phyloP scores from a whole-genome alignment of 2,329 filamentous ascomycete genomes.

The Sphaerostilbella broomeana region DNA sequence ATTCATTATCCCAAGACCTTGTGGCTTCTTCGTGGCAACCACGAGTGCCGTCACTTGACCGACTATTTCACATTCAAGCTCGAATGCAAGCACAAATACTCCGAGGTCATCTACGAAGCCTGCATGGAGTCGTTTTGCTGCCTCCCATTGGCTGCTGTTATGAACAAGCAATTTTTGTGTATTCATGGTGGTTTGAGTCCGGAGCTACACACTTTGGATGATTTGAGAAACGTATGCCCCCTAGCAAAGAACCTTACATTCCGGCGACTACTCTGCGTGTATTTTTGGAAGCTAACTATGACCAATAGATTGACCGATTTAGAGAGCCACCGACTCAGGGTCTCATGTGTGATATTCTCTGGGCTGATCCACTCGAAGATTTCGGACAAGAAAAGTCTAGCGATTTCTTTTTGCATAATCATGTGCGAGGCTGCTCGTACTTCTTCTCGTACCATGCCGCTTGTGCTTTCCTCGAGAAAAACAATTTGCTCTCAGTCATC shows the following conservation, averaged over 20 bases:
- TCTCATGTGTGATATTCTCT: conserved; percentile 98
- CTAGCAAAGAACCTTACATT: not conserved
- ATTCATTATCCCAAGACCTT: conserved; percentile 98
- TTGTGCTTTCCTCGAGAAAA: conserved; percentile 97
- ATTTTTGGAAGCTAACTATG: conserved; percentile 13
- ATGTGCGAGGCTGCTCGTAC: conserved; percentile 96
- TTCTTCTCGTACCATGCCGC: conserved; percentile 98
- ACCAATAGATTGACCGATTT: conserved; percentile 82
- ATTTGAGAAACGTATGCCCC: conserved; percentile 70
- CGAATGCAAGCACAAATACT: conserved; percentile 99
- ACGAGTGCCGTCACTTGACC: conserved; percentile 97
- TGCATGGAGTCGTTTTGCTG: conserved; percentile 98
- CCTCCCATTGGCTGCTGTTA: conserved; percentile 86
- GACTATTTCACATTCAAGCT: conserved; percentile 99
- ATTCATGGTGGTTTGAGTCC: conserved; percentile 96
- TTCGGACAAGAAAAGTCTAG: conserved; percentile 98
- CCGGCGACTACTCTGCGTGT: not conserved
- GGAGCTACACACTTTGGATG: conserved; percentile 91
- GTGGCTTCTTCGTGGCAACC: conserved; percentile 95
- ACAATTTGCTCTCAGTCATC: conserved; percentile 94
- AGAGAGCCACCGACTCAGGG: conserved; percentile 94
- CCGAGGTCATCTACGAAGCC: conserved; percentile 89
- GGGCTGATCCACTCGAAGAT: conserved; percentile 96
- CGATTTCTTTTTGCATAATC: conserved; percentile 96
- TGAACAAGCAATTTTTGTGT: conserved; percentile 99